Evolutionary conservation across 352 stramenopile species (phyloP), one percentile per base, ranked within the genome.

Genomic region (Globisporangium middletonii): DNA sequence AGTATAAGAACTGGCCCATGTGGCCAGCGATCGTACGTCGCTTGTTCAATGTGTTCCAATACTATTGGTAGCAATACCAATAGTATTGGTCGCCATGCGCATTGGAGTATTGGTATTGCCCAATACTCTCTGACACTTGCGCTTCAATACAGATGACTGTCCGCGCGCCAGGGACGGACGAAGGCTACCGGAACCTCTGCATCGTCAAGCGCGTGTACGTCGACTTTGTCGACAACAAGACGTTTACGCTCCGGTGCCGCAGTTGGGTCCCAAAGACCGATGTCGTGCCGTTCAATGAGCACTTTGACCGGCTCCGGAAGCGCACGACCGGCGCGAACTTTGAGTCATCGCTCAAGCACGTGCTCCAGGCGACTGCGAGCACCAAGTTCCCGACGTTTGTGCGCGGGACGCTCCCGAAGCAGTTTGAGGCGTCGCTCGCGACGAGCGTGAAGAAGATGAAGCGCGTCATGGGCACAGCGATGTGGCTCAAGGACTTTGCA

Each of bases 1-100:
- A 86, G 55, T 92, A 88, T 61, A 67, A 77, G 16, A 92, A 92
- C 52, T 92, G 79, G 78, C 83, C 79, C 1, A 65, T 74, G 48
- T 92, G 83, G 83, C 79, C 83, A 3, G 81, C 78, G 4, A 23
- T 92, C 30, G 82, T 92, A 46, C n/a, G 71, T 67, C 2, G 28
- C 15, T 50, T 38, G 33, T 35, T 8, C 33, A 12, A 12, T 12
- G 23, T 11, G 33, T 6, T 13, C 33, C 33, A 38, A 38, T 38
- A 38, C 1, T 38, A 38, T 38, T 38, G 33, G 33, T 35, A 8
- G 7, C 30, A 9, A 35, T 35, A 35, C 30, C 30, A 35, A 35
- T 35, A 35, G 8, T 35, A 35, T 35, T 35, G 30, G 2, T 8
- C 1, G 8, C 8, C 8, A 35, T 35, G 23, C 23, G 23, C 23